Evolutionary conservation across 2,329 filamentous ascomycete species (phyloP).

Genomic region (Aureobasidium sp.): DNA sequence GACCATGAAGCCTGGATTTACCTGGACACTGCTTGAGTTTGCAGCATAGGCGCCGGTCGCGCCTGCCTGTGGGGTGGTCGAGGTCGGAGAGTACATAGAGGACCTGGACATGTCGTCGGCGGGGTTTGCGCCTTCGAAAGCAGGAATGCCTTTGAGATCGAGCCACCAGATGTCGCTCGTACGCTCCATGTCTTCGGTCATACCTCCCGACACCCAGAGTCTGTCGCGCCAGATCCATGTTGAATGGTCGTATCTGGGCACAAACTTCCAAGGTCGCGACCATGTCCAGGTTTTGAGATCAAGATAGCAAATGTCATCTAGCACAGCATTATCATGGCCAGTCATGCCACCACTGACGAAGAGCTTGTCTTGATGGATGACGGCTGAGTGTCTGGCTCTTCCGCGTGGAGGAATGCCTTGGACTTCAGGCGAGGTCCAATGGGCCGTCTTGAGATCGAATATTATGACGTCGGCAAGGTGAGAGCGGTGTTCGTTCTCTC

Average conservation of each 20-base stretch:
- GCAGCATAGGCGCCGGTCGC: slow-evolving; percentile 57
- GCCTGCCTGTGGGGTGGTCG: slow-evolving; percentile 27
- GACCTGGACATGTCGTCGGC: slow-evolving; percentile 21
- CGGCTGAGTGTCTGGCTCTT: slow-evolving; percentile 83
- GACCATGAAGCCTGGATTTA: slow-evolving; percentile 36
- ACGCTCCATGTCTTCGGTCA: slow-evolving; percentile 95
- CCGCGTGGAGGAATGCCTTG: slow-evolving; percentile 80
- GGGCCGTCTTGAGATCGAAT: slow-evolving; percentile 86
- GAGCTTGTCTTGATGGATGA: slow-evolving; percentile 91
- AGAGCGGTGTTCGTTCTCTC: slow-evolving; percentile 94
- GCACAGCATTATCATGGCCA: slow-evolving; percentile 80
- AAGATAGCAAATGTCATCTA: slow-evolving; percentile 94
- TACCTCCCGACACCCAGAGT: slow-evolving; percentile 92
- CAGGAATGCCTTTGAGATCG: slow-evolving; percentile 82
- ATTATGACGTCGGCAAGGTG: slow-evolving; percentile 95
- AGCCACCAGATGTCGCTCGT: slow-evolving; percentile 96
- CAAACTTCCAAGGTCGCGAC: slow-evolving; percentile 94
- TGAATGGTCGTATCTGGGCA: slow-evolving; percentile 88
- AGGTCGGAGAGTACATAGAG: slow-evolving; percentile 17
- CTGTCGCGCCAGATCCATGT: slow-evolving; percentile 88
- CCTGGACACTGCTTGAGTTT: slow-evolving; percentile 55
- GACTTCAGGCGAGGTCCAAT: slow-evolving; percentile 90
- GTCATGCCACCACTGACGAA: slow-evolving; percentile 96
- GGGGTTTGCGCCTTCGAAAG: slow-evolving; percentile 46
- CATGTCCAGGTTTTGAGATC: slow-evolving; percentile 97